Conservation (phyloP, 2,329 filamentous ascomycete species). For the Verticillium zaregamsianum region DNA sequence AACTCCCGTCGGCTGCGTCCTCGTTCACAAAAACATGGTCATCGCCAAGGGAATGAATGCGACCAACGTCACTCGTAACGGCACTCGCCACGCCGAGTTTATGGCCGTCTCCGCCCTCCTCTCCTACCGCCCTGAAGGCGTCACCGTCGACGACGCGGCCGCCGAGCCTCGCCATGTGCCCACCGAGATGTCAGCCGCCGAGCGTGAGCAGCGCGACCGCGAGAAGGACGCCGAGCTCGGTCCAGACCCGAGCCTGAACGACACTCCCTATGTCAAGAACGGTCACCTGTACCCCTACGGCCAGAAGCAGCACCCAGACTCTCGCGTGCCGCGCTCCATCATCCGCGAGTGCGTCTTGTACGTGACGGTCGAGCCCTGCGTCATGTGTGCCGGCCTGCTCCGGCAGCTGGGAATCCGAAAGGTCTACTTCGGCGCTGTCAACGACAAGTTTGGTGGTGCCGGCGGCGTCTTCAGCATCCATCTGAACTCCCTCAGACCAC, state of each 20-base stretch:
- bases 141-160: constrained; percentile 4
- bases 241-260: constrained; percentile 22
- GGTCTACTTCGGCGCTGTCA: constrained; percentile 92
- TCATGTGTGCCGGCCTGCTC: constrained; percentile 95
- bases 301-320: constrained; percentile 50
- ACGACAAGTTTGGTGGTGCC: constrained; percentile 95
- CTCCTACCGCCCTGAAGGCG: constrained; percentile 30
- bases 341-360: constrained; percentile 75
- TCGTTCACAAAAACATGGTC: constrained; percentile 74
- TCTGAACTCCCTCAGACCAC: constrained; percentile 40
- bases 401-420: constrained; percentile 82
- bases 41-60: constrained; percentile 95
- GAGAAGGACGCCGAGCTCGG: constrained; percentile 22
- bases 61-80: constrained; percentile 85
- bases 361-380: constrained; percentile 96
- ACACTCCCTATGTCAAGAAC: constrained; percentile 50
- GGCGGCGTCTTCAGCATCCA: constrained; percentile 91
- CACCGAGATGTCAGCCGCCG: constrained; percentile 11
- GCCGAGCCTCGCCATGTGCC: constrained; percentile 14
- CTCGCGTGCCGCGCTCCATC: constrained; percentile 61
- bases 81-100: constrained; percentile 93
- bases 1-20: constrained; percentile 93
- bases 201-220: constrained; percentile 4
- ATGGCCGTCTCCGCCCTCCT: constrained; percentile 67
- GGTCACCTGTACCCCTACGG: constrained; percentile 59